Percentiles rank a stretch among this genome's conserved stretches.
Conservation (phyloP, 192 early-diverging fungal genomes). For the Coemansia sp. region DNA sequence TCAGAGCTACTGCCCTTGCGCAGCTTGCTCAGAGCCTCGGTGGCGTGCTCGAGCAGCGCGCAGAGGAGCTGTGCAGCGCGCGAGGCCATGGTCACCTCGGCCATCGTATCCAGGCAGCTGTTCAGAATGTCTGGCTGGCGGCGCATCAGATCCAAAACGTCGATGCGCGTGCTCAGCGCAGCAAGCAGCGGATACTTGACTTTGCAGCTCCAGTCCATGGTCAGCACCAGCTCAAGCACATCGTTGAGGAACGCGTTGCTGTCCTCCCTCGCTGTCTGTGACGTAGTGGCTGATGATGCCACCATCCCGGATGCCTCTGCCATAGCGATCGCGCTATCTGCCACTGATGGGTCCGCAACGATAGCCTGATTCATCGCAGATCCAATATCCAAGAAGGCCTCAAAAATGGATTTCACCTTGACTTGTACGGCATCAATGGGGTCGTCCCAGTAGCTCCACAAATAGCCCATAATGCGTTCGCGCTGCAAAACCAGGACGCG, state of each 20-base stretch:
- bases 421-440: conserved; percentile 78
- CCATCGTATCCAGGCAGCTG: conserved; percentile 61
- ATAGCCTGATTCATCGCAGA: conserved; percentile 35
- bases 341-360: conserved; percentile 9
- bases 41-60: conserved; percentile 38
- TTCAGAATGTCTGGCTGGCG: conserved; percentile 63
- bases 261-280: background rate
- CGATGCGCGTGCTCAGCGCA: conserved; percentile 50
- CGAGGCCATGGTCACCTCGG: conserved; percentile 57
- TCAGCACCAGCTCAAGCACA: conserved; percentile 66
- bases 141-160: conserved; percentile 54
- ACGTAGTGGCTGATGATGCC: background rate
- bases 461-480: conserved; percentile 66
- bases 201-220: conserved; percentile 77
- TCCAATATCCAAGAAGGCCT: conserved; percentile 65
- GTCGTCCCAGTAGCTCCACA: conserved; percentile 86
- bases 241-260: conserved; percentile 54
- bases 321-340: background rate
- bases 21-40: conserved; percentile 4
- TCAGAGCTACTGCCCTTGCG: background rate
- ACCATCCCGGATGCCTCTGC: background rate
- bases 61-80: conserved; percentile 50
- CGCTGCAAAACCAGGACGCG: conserved; percentile 48
- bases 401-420: conserved; percentile 70
- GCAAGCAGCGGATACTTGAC: conserved; percentile 81